phyloP scores from a whole-genome alignment of 2,329 filamentous ascomycete genomes.

The Aspergillus tubingensis region DNA sequence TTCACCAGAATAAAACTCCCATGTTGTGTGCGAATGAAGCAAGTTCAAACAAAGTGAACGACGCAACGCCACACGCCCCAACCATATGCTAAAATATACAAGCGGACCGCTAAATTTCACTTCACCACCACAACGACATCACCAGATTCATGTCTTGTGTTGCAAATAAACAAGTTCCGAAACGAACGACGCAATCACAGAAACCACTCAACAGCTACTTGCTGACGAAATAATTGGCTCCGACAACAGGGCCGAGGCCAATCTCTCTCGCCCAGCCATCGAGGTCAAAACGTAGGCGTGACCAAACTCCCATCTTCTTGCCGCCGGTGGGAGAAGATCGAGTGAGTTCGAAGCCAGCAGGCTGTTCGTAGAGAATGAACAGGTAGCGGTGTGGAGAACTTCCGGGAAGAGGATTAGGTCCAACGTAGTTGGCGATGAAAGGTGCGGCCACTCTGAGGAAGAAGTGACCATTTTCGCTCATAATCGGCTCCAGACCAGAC shows the following conservation, averaged over 20 bases:
- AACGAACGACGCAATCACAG: neutral
- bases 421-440: conserved; percentile 44
- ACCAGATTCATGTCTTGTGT: too few species aligned
- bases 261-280: conserved; percentile 43
- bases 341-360: conserved; percentile 38
- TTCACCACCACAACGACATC: too few species aligned
- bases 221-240: conserved; percentile 42
- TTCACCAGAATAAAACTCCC: too few species aligned
- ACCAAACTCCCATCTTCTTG: conserved; percentile 36
- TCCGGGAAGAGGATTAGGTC: conserved; percentile 50
- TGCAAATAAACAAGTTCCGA: too few species aligned
- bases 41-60: too few species aligned
- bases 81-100: too few species aligned
- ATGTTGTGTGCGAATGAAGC: too few species aligned
- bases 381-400: conserved; percentile 53
- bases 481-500: neutral
- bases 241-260: conserved; percentile 36
- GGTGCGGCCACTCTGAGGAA: neutral
- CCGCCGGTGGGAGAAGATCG: conserved; percentile 37
- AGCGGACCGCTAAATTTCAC: too few species aligned
- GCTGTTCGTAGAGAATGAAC: conserved; percentile 55
- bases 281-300: conserved; percentile 48
- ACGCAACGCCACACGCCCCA: too few species aligned
- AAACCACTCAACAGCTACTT: conserved; percentile 15
- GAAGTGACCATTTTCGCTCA: neutral